Base-by-base conservation (phyloP, 23 red algal genomes). In the Gracilaria caudata region DNA sequence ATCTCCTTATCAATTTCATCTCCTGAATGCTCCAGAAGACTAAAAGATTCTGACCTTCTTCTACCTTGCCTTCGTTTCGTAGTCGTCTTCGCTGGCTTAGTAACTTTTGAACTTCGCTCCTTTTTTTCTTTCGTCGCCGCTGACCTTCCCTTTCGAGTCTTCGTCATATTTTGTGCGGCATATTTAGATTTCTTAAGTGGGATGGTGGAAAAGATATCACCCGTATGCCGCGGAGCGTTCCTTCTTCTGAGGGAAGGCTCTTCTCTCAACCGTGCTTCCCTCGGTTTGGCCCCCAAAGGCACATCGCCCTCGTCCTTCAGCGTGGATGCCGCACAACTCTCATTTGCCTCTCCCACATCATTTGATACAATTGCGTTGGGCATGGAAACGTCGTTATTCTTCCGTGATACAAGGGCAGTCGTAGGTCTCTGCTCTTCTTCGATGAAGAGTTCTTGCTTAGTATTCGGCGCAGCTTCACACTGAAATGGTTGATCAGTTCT, bases 141-240 rank as follows among this genome's bases (percentile, higher is more conserved):
- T 2, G 30, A 8, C 29, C 29, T 61, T 61, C 6, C 57, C 57
- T 6, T 61, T 30, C 26, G 57, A 25, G 4, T 8, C 25, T 66
- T 66, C 17, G 32, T 36, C 25, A 9, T 40, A 14, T 25, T 13
- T 49, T 32, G 38, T 29, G 7, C 1, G 5, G 70, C 37, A 49
- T 17, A 49, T 34, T 47, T 75, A 7, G 70, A 75, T 29, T 39
- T 75, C 40, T 75, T 75, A 24, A 75, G 40, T 3, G 70, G 70
- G 24, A 75, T 75, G 20, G 70, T 75, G 43, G 70, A 75, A 43
- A 38, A 36, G 35, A 75, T 43, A 47, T 75, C 70, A 19, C 29
- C 70, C n/a, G 70, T 46, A 30, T 26, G 33, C 19, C 10, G 10
- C 21, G 4, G 70, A 29, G 70, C 33, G 5, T 19, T 36, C 70